A percentile compares a stretch with the other conserved stretches of the same genome.
Conservation (phyloP, 2,329 filamentous ascomycete species). For the Tolypocladium tundrense region DNA sequence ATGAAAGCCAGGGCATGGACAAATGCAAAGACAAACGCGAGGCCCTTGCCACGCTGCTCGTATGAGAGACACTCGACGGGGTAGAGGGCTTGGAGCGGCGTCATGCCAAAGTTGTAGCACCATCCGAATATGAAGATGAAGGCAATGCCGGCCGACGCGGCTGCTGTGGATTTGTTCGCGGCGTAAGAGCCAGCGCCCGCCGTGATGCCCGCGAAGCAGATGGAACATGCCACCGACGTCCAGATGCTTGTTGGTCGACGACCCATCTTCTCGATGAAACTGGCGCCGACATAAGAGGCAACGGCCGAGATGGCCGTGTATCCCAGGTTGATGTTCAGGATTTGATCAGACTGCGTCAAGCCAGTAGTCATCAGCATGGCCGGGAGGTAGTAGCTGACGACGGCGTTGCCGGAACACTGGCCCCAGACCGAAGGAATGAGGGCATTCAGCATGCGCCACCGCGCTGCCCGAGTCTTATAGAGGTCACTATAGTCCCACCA, state of each 20-base stretch:
- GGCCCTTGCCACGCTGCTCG: conserved; percentile 45
- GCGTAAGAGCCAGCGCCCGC: background rate
- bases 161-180: background rate
- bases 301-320: conserved; percentile 24
- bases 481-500: conserved; percentile 31
- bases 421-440: conserved; percentile 25
- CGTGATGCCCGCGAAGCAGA: conserved; percentile 2
- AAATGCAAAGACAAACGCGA: conserved; percentile 36
- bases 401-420: conserved; percentile 24
- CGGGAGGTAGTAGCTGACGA: conserved; percentile 31
- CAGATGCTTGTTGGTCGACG: conserved; percentile 21
- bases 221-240: conserved; percentile 1
- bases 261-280: conserved; percentile 29
- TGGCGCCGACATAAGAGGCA: conserved; percentile 26
- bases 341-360: conserved; percentile 16
- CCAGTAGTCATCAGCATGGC: conserved; percentile 23
- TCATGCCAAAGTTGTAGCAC: conserved; percentile 31
- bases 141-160: background rate
- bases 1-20: conserved; percentile 24
- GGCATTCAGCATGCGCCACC: conserved; percentile 24
- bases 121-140: conserved; percentile 12
- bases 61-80: conserved; percentile 43
- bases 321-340: conserved; percentile 27
- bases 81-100: conserved; percentile 31
- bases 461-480: conserved; percentile 21